Base-by-base conservation (phyloP, 352 stramenopile genomes). In the Phytopythium ostracodes region DNA sequence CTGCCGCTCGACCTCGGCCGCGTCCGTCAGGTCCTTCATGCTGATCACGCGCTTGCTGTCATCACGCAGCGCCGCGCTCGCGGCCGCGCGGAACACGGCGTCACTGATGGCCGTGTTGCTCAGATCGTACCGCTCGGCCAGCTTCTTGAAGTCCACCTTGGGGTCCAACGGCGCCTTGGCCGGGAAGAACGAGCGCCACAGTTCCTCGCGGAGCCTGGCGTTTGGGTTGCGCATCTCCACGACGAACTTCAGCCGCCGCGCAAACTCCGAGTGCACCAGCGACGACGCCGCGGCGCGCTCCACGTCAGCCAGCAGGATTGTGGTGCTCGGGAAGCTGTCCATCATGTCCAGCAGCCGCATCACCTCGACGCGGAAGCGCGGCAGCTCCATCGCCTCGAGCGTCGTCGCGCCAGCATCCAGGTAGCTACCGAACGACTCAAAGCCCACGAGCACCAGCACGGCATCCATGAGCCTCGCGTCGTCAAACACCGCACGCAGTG, bases 381-480 rank as follows among this genome's bases (percentile, higher is more conserved):
- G 84, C 2, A 71, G 65, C 52, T 94, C 84, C 58, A 90, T 79
- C 22, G 71, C 75, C 24, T 88, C 77, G 2, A 84, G 42, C 15
- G 75, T 62, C n/a, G 72, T 79, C 33, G 76, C 68, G 31, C 75
- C 77, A 27, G 72, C 64, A 66, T 92, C 85, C 35, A 91, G 68
- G 56, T 91, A 75, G 60, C 78, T 88, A 46, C 81, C 88, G 63
- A 96, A 93, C 33, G 86, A 85, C 70, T 96, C 88, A 50, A 96
- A 96, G 38, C 87, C 88, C 27, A 91, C 87, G 31, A 96, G 75
- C 36, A 95, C 83, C 2, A 95, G 72, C 42, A 96, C 85, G 0
- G 87, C 80, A 63, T 96, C 88, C 79, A 93, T 93, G 44, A 96
- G 73, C 11, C 85, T 74, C 25, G 87, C 88, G 68, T 96, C 88